Evolutionary conservation across 2,329 filamentous ascomycete genomes (phyloP).

Genomic region (Apiospora koreana): DNA sequence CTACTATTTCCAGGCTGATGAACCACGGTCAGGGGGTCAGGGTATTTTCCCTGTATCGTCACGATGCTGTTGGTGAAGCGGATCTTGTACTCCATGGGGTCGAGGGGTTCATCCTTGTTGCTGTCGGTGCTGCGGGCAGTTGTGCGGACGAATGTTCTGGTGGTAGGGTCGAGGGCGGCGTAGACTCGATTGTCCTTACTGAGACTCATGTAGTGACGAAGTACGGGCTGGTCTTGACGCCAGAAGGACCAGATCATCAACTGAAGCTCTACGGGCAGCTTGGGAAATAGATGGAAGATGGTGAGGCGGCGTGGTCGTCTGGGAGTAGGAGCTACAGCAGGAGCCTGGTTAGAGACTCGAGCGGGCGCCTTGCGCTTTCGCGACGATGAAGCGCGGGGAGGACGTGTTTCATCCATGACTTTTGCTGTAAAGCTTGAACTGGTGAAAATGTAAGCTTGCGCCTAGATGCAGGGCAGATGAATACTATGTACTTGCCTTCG

Average conservation of each 20-base stretch:
- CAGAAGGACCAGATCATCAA: neutral
- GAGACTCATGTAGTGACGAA: neutral
- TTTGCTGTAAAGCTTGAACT: too few species aligned
- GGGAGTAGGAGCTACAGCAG: too few species aligned
- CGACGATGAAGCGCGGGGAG: too few species aligned
- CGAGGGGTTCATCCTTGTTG: neutral
- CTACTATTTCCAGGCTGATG: neutral
- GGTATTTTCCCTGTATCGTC: neutral
- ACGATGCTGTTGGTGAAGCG: neutral
- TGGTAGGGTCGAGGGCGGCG: neutral
- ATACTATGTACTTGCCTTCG: too few species aligned
- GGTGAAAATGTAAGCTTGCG: too few species aligned
- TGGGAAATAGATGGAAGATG: neutral
- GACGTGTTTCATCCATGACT: too few species aligned
- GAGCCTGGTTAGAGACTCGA: too few species aligned
- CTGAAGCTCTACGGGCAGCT: neutral
- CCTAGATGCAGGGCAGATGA: too few species aligned
- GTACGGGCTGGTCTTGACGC: neutral
- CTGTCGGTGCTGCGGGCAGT: neutral
- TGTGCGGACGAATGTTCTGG: neutral
- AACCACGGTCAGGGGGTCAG: neutral
- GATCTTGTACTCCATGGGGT: neutral
- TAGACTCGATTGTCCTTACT: neutral
- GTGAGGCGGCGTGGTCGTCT: neutral
- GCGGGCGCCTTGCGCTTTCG: neutral